phyloP scores from a whole-genome alignment of 306 rosid species.

The Vicia villosa region DNA sequence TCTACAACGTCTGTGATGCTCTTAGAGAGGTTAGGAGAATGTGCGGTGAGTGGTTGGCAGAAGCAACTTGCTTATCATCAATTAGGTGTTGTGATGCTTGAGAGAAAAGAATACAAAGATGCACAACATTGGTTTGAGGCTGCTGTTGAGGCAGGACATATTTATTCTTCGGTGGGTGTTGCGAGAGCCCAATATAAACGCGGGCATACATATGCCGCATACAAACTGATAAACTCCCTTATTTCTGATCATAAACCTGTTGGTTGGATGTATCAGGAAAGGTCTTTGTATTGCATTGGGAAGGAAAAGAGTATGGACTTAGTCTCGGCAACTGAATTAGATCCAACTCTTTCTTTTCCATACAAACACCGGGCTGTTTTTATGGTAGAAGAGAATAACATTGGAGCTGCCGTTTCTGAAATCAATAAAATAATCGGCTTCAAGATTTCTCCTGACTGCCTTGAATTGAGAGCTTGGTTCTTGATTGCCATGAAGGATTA shows the following conservation, averaged over 20 bases:
- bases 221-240: conserved; percentile 70
- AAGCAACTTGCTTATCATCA: conserved; percentile 77
- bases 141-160: conserved; percentile 72
- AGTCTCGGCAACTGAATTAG: conserved; percentile 68
- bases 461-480: conserved; percentile 91
- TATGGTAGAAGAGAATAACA: conserved; percentile 59
- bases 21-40: conserved; percentile 74
- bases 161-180: conserved; percentile 75
- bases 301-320: conserved; percentile 80
- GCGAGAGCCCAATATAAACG: conserved; percentile 83
- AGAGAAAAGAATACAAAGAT: conserved; percentile 80
- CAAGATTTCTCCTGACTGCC: conserved; percentile 84
- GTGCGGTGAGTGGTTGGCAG: conserved; percentile 70
- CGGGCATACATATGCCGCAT: conserved; percentile 74
- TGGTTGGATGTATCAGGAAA: conserved; percentile 97
- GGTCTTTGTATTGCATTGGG: conserved; percentile 71
- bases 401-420: conserved; percentile 64
- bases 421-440: conserved; percentile 74
- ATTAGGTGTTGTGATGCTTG: conserved; percentile 77
- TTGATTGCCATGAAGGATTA: conserved; percentile 70
- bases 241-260: conserved; percentile 63
- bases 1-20: conserved; percentile 84
- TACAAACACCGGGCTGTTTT: conserved; percentile 73
- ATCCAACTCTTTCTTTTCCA: conserved; percentile 82
- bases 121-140: conserved; percentile 72